Evolutionary conservation across 225 moss, liverwort and hornwort species (phyloP).

Genomic region (Pseudisothecium myosuroides): DNA sequence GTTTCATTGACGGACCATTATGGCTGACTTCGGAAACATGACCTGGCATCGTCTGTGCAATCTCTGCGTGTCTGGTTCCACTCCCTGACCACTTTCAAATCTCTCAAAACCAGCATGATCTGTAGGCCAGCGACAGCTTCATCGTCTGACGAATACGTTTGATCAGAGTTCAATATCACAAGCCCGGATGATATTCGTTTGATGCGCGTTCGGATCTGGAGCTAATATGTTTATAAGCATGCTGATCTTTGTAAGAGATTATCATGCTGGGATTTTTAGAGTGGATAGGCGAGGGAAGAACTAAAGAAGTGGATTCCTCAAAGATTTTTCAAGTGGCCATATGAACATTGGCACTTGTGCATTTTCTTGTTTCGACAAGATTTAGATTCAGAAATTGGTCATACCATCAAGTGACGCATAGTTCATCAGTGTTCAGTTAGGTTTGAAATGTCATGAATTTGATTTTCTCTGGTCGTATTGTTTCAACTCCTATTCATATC

Average conservation of each 20-base stretch:
- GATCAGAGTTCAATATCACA: neutral
- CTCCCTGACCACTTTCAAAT: neutral
- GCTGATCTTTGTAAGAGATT: neutral
- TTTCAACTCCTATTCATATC: neutral
- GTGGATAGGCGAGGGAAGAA: neutral
- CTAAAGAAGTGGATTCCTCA: neutral
- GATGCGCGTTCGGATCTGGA: neutral
- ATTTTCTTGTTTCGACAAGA: neutral
- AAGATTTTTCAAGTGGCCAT: neutral
- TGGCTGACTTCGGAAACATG: constrained; percentile 30
- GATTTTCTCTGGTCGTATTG: neutral
- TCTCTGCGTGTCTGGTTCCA: neutral
- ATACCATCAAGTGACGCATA: neutral
- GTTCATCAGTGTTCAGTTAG: neutral
- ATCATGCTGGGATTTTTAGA: neutral
- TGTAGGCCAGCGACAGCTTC: neutral
- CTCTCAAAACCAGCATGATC: neutral
- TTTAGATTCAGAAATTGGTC: neutral
- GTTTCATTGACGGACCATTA: constrained; percentile 25
- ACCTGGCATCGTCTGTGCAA: neutral
- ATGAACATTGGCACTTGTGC: neutral
- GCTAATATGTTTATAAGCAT: neutral
- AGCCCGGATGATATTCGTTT: neutral
- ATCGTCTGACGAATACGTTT: neutral
- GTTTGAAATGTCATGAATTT: neutral